Evolutionary conservation across 108 stramenopile genomes (phyloP).

Genomic region (Pseudonitzschia multiseries): DNA sequence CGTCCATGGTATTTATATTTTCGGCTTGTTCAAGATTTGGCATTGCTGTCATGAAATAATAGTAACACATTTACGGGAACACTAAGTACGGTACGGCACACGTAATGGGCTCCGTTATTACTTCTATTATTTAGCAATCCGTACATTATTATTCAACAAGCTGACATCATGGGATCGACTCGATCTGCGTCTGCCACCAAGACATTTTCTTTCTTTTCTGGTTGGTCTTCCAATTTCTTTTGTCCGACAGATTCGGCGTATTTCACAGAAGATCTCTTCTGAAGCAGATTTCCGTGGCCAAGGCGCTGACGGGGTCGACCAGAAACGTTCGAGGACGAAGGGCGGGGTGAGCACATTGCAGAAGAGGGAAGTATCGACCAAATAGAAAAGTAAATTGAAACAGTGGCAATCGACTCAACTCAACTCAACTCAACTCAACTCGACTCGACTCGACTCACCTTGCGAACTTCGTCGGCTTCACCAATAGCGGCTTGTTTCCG

Average conservation of each 20-base stretch:
- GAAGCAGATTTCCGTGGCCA: conserved; percentile 69
- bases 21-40: no score
- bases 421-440: no score
- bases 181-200: conserved; percentile 27
- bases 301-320: conserved; percentile 34
- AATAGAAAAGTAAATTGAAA: no score
- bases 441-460: no score
- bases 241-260: conserved; percentile 67
- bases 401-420: no score
- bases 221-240: conserved; percentile 75
- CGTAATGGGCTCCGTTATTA: no score
- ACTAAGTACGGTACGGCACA: no score
- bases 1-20: no score
- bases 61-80: no score
- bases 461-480: conserved; percentile 41
- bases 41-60: no score
- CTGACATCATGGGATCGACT: conserved; percentile 7
- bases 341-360: conserved; percentile 19
- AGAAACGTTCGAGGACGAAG: background rate
- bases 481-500: conserved; percentile 36
- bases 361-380: no score
- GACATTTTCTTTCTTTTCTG: conserved; percentile 53
- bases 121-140: no score
- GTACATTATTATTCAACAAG: background rate
- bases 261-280: conserved; percentile 53